These are phyloP conservation scores for Aplosporella prunicola DNA, from an alignment of 2,329 filamentous ascomycete genomes.

Conservation along the genomic window DNA sequence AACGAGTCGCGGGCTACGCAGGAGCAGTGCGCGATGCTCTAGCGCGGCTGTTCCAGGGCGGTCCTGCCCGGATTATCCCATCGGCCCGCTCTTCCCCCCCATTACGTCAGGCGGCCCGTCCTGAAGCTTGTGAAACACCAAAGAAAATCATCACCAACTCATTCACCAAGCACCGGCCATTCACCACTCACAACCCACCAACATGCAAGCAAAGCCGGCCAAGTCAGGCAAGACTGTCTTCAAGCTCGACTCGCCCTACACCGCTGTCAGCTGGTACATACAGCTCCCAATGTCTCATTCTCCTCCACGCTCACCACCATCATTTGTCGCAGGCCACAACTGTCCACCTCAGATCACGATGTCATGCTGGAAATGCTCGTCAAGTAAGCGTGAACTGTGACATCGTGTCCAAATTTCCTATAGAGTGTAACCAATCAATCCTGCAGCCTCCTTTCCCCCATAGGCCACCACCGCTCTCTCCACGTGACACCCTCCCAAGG, in stretches of 20 bases:
- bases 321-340: conserved; percentile 46
- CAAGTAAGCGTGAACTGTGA: conserved; percentile 1
- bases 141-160: too few relatives aligned
- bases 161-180: too few relatives aligned
- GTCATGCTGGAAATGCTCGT: conserved; percentile 53
- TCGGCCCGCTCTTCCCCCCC: too few relatives aligned
- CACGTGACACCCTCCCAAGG: conserved; percentile 52
- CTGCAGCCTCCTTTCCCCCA: conserved; percentile 50
- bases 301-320: too few relatives aligned
- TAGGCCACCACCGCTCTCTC: conserved; percentile 51
- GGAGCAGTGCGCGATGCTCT: too few relatives aligned
- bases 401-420: conserved; percentile 3
- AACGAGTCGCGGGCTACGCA: too few relatives aligned
- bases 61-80: too few relatives aligned
- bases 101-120: too few relatives aligned
- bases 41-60: too few relatives aligned
- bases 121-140: too few relatives aligned
- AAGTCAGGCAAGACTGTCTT: conserved; percentile 43
- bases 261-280: conserved; percentile 50
- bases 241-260: conserved; percentile 58
- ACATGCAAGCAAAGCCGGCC: too few relatives aligned
- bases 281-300: neutral
- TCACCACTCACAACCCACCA: too few relatives aligned
- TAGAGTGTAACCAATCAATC: conserved; percentile 1
- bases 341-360: conserved; percentile 50